These are phyloP conservation scores for Globisporangium uncinulatum DNA, from an alignment of 352 stramenopile species.

Conservation along the genomic window DNA sequence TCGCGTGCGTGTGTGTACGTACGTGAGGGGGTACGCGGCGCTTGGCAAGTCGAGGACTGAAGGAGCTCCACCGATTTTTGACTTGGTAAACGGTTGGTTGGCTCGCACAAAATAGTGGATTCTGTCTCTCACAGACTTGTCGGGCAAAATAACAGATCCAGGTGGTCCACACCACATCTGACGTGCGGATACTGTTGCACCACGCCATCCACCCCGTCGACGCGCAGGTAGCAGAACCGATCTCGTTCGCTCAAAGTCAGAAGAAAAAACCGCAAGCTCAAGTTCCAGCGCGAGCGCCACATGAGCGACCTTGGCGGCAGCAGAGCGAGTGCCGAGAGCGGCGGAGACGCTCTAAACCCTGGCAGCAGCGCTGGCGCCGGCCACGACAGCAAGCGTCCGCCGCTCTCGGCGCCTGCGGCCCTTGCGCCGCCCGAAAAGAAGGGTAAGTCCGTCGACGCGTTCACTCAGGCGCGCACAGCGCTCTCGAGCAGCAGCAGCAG, in stretches of 20 bases:
- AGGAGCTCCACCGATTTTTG: neutral
- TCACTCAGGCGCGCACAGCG: neutral
- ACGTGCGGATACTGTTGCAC: neutral
- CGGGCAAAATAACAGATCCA: no score
- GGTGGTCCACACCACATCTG: neutral
- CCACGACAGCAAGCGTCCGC: slow-evolving; percentile 15
- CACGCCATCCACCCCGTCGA: neutral
- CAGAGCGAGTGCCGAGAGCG: neutral
- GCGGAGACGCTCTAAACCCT: no score
- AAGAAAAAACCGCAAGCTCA: slow-evolving; percentile 6
- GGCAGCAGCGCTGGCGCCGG: neutral
- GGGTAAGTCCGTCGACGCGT: slow-evolving; percentile 11
- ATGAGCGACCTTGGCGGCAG: neutral
- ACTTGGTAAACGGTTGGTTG: no score
- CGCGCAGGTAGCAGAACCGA: neutral
- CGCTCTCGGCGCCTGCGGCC: slow-evolving; percentile 7
- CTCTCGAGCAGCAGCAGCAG: slow-evolving; percentile 14
- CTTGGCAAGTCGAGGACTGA: neutral
- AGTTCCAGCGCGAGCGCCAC: neutral
- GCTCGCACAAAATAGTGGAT: no score
- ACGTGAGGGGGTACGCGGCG: neutral
- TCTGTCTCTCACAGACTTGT: no score
- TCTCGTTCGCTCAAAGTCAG: neutral
- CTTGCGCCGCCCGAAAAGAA: slow-evolving; percentile 16
- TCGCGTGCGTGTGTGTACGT: slow-evolving; percentile 2